phyloP scores from a whole-genome alignment of 371 early-diverging fungal species.

The Fennellomyces sp. region DNA sequence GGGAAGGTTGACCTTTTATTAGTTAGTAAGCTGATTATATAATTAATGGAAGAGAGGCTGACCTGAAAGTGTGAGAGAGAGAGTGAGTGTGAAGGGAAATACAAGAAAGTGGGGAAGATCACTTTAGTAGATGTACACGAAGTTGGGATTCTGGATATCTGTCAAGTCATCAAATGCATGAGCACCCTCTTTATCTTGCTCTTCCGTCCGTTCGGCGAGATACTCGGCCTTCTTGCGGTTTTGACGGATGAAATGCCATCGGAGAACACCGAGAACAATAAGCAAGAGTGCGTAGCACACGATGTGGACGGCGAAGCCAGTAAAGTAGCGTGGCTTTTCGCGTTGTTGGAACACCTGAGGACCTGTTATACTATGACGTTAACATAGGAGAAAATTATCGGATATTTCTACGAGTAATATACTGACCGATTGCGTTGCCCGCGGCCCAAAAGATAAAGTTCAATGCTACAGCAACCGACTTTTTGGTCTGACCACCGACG shows the following conservation, averaged over 20 bases:
- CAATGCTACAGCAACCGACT: slow-evolving; percentile 22
- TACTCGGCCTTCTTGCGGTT: slow-evolving; percentile 18
- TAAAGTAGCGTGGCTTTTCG: slow-evolving; percentile 22
- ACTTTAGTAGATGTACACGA: slow-evolving; percentile 19
- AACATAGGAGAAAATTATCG: not conserved
- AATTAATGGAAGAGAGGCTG: not conserved
- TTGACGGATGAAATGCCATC: slow-evolving; percentile 20
- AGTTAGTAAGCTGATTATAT: no score
- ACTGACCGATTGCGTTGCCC: slow-evolving; percentile 29
- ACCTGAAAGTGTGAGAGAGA: not conserved
- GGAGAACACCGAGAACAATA: slow-evolving; percentile 1
- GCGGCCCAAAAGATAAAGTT: slow-evolving; percentile 30
- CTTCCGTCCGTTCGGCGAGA: slow-evolving; percentile 8
- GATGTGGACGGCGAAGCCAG: slow-evolving; percentile 25
- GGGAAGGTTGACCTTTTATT: not conserved
- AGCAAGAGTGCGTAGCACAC: slow-evolving; percentile 22
- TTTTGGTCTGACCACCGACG: slow-evolving; percentile 29
- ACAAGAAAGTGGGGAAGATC: not conserved
- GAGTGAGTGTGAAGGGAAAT: not conserved
- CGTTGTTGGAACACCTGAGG: slow-evolving; percentile 25
- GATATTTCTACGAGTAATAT: not conserved
- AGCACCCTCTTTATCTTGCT: not conserved
- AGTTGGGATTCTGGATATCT: slow-evolving; percentile 25
- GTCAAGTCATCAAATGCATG: slow-evolving; percentile 28
- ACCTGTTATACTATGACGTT: slow-evolving; percentile 9